Evolutionary conservation across 306 rosid species (phyloP), one percentile per base, ranked within the genome.

Genomic region (Glycine soja): DNA sequence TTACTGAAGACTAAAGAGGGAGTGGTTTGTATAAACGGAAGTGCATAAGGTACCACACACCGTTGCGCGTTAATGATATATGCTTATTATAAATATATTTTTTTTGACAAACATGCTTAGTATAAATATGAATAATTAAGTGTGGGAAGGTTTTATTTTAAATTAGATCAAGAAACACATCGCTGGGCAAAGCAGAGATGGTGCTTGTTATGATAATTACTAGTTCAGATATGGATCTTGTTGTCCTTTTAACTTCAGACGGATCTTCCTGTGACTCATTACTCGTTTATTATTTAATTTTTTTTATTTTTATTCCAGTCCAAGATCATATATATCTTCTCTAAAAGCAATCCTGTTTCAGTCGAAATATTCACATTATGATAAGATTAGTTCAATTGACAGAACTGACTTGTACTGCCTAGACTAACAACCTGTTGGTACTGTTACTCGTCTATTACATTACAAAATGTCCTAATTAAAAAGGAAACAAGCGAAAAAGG

Each of bases 191-290:
- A 36, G 4, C 18, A n/a, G 59, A 45, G 62, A 56, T 56, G 4
- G 63, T 57, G 11, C 65, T 24, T 8, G 40, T 58, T 50, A 7
- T 71, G 76, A 40, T 36, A 71, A 71, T 34, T 72, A 72, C 9
- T 34, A 51, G 8, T 36, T 63, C 3, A 72, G 42, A 61, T 13
- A 80, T 8, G 30, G 63, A 67, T 13, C 51, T 7, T 40, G 13
- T 30, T 77, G 7, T 57, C 46, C 12, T 24, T 24, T 24, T 24
- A 24, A 24, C 30, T 24, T 24, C 2, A 24, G 30, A 24, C 30
- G 30, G 30, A 24, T 24, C 30, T 24, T 24, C 30, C 30, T 45
- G 57, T 43, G 57, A 30, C 34, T 24, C 6, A 4, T 58, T 43
- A 19, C 43, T 54, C 7, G 59, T 53, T 8, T 42, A 2, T 56